phyloP scores from a whole-genome alignment of 441 rosid species.

The Erysimum pusillum region DNA sequence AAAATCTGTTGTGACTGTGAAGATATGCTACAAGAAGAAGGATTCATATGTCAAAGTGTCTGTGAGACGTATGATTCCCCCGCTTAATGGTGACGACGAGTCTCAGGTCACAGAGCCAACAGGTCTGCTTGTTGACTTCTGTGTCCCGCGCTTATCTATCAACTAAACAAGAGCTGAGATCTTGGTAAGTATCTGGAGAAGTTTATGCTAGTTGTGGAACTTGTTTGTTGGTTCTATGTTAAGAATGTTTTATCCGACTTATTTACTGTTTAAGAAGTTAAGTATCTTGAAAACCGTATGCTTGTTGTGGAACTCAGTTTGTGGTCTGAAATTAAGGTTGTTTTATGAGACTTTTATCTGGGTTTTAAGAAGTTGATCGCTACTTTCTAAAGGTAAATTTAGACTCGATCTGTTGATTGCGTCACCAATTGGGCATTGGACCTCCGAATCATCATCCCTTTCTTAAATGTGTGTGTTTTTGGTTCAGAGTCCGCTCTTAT shows the following conservation, averaged over 20 bases:
- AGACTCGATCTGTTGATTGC: background rate
- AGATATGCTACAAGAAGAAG: slow-evolving; percentile 18
- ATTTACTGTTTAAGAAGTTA: background rate
- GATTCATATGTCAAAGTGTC: background rate
- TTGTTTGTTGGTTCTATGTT: background rate
- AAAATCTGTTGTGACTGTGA: background rate
- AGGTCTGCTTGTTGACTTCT: slow-evolving; percentile 23
- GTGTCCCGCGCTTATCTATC: slow-evolving; percentile 12
- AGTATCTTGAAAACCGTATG: slow-evolving; percentile 4
- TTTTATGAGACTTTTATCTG: background rate
- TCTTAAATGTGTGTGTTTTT: background rate
- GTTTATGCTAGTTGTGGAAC: background rate
- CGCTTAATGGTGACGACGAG: background rate
- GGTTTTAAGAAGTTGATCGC: slow-evolving; percentile 1
- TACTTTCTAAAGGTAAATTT: background rate
- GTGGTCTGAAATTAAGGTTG: background rate
- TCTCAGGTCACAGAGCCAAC: slow-evolving; percentile 45
- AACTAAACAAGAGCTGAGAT: slow-evolving; percentile 6
- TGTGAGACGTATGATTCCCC: background rate
- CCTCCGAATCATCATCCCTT: background rate
- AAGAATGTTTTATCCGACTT: background rate
- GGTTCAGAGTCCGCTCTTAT: background rate
- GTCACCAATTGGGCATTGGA: background rate
- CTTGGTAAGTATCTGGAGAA: slow-evolving; percentile 18
- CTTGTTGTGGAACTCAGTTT: slow-evolving; percentile 7